Base-by-base conservation (phyloP, 305 asterid species). In the Rubia balearica region DNA sequence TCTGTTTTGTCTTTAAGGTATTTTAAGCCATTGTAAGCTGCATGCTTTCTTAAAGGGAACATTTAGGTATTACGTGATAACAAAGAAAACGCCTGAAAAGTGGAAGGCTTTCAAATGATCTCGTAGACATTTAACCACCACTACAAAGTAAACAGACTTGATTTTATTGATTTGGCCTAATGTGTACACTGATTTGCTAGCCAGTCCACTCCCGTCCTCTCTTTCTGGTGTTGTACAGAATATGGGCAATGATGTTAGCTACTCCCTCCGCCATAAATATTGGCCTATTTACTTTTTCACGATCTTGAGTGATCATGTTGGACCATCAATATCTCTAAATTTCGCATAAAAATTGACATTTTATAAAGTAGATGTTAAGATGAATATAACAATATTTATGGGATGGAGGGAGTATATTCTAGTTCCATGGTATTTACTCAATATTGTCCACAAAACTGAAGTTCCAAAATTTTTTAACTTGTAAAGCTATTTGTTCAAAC, bases 401-500 rank as follows among this genome's bases (percentile, higher is more conserved):
- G 40, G 40, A 36, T 6, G 36, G 36, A 5, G 40, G 6, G 40
- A 36, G 40, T 36, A 36, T 36, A 14, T 17, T 63, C 67, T 16
- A 40, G 14, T 64, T 40, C 51, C 16, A n/a, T 7, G 65, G 33
- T 30, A 30, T 5, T 14, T 19, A 36, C 43, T 65, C 6, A 21
- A 46, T 65, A 38, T 49, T 51, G 36, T 53, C 40, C 40, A 36
- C 6, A 36, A 19, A 61, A 46, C 3, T 71, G 74, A 60, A 14
- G 45, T 17, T 36, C 40, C 40, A 36, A 14, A 45, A 61, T 48
- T 41, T 30, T 64, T 60, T 51, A 40, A 12, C 56, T 57, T 57
- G 51, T 72, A 46, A 71, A 73, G 40, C 30, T 74, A 51, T 73
- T n/a, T 41, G 62, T 36, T 51, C 49, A 59, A 30, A 68, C 33